phyloP scores from a whole-genome alignment of 2,329 filamentous ascomycete genomes.

The Rutstroemia sp. region DNA sequence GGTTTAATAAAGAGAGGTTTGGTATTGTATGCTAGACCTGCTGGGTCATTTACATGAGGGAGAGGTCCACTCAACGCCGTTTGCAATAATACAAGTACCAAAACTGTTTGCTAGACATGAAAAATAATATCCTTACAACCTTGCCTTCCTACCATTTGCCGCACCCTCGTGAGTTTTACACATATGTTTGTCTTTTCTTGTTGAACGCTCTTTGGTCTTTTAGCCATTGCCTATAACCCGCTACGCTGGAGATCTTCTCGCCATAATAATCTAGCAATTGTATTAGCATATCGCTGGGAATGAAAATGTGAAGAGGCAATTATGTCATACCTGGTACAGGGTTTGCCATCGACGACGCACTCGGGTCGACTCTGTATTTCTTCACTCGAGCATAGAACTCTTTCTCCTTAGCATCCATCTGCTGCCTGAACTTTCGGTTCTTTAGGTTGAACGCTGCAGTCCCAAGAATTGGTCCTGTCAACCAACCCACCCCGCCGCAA shows the following conservation, averaged over 20 bases:
- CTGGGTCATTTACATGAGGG: neutral
- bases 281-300: neutral
- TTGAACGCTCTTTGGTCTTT: constrained; percentile 98
- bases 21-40: constrained; percentile 1
- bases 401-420: constrained; percentile 84
- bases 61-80: constrained; percentile 7
- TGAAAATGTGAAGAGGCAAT: neutral
- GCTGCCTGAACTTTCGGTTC: constrained; percentile 61
- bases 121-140: constrained; percentile 5
- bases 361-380: constrained; percentile 86
- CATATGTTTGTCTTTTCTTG: constrained; percentile 54
- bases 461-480: constrained; percentile 76
- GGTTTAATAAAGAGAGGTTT: constrained; percentile 1
- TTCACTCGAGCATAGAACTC: constrained; percentile 90
- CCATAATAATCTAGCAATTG: constrained; percentile 72
- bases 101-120: constrained; percentile 1
- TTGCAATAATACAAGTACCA: neutral
- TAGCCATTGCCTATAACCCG: constrained; percentile 88
- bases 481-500: constrained; percentile 77
- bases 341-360: constrained; percentile 80
- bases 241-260: constrained; percentile 92
- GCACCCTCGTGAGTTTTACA: constrained; percentile 9
- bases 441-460: constrained; percentile 70
- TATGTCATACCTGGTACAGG: constrained; percentile 47
- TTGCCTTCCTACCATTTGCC: constrained; percentile 7